Evolutionary conservation across 1,139 yeast species (phyloP).

Genomic region (Hemisphaericaspora xylofermentans): DNA sequence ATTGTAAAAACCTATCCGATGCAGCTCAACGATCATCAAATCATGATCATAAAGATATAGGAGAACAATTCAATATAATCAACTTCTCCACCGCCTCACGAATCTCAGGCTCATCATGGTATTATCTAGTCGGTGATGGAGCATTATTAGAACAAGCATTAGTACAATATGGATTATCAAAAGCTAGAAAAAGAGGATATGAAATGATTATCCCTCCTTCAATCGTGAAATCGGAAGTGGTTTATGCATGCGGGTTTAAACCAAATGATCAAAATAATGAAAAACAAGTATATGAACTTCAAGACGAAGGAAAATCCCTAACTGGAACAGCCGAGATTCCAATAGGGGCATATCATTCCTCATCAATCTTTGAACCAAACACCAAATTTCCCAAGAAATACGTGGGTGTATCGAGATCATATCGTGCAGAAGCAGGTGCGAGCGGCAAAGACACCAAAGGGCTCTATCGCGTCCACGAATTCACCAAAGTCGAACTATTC

Average conservation of each 20-base stretch:
- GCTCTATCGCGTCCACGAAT: conserved; percentile 92
- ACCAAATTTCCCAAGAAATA: conserved; percentile 51
- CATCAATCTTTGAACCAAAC: conserved; percentile 21
- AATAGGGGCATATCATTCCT: conserved; percentile 66
- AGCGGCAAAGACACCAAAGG: conserved; percentile 93
- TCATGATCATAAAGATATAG: conserved; percentile 68
- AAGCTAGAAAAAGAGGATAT: conserved; percentile 70
- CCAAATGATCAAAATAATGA: conserved; percentile 91
- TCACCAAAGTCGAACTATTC: conserved; percentile 93
- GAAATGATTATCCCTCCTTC: conserved; percentile 79
- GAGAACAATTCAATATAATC: conserved; percentile 57
- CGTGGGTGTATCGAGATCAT: conserved; percentile 85
- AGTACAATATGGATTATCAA: conserved; percentile 69
- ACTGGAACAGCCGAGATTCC: conserved; percentile 98
- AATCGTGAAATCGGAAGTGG: conserved; percentile 73
- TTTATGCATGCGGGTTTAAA: conserved; percentile 90
- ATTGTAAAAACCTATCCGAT: conserved; percentile 33
- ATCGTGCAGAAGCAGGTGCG: conserved; percentile 97
- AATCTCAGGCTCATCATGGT: conserved; percentile 87
- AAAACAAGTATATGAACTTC: conserved; percentile 74
- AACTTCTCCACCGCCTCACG: conserved; percentile 73
- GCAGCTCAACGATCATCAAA: conserved; percentile 21
- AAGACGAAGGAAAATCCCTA: conserved; percentile 56
- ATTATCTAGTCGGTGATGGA: conserved; percentile 81
- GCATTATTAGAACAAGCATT: conserved; percentile 89